phyloP scores from a whole-genome alignment of 192 early-diverging fungal species.

The Haplosporangium gracile region DNA sequence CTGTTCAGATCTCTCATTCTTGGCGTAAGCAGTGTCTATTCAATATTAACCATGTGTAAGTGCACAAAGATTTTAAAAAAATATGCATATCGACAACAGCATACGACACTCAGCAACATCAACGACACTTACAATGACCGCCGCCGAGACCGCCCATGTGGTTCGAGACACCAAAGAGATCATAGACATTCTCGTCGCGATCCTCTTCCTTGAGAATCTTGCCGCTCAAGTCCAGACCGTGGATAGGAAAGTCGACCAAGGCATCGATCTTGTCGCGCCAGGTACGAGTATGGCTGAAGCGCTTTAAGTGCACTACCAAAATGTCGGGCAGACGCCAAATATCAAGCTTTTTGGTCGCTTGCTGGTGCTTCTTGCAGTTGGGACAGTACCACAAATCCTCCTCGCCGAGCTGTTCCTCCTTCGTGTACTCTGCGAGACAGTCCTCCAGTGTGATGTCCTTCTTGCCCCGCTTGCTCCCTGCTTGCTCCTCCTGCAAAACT shows the following conservation, averaged over 20 bases:
- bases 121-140: conserved; percentile 70
- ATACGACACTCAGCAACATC: background rate
- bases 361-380: conserved; percentile 70
- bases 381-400: conserved; percentile 95
- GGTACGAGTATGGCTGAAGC: conserved; percentile 92
- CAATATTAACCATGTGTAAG: background rate
- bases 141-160: conserved; percentile 81
- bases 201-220: conserved; percentile 36
- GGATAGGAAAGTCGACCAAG: conserved; percentile 85
- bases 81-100: background rate
- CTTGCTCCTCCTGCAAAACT: conserved; percentile 22
- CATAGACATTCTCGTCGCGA: conserved; percentile 68
- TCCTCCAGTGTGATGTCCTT: conserved; percentile 71
- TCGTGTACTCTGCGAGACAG: conserved; percentile 89
- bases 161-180: conserved; percentile 89
- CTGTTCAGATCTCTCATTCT: conserved; percentile 68
- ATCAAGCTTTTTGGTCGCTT: conserved; percentile 81
- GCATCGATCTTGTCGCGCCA: conserved; percentile 95
- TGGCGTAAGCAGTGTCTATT: conserved; percentile 75
- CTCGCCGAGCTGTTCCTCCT: conserved; percentile 89
- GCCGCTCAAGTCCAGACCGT: conserved; percentile 66
- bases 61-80: background rate
- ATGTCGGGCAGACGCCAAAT: conserved; percentile 88
- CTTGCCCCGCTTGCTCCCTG: conserved; percentile 52
- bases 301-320: conserved; percentile 92